Conservation (phyloP, 164 flowering plant genomes). For the Saururus chinensis region DNA sequence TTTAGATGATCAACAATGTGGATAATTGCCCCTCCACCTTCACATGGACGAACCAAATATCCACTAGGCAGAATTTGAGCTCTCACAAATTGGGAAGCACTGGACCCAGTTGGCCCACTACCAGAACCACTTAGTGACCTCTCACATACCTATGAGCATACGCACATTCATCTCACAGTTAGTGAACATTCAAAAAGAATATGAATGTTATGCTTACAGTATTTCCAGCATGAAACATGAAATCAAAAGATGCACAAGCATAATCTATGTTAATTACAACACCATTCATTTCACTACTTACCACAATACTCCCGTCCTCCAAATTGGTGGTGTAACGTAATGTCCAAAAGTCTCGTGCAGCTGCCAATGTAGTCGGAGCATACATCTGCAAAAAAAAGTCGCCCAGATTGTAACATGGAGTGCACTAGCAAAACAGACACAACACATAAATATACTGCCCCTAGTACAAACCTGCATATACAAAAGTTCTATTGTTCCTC, state of each 20-base stretch:
- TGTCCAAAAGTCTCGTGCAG: conserved; percentile 96
- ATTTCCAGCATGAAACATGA: not conserved
- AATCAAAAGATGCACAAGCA: not conserved
- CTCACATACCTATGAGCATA: conserved; percentile 61
- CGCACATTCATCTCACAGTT: not conserved
- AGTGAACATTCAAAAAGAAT: no score
- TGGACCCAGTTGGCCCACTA: conserved; percentile 57
- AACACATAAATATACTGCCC: not conserved
- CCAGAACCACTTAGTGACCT: conserved; percentile 86
- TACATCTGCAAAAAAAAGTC: conserved; percentile 40
- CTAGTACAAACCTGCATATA: conserved; percentile 64
- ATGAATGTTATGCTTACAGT: not conserved
- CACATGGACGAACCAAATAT: conserved; percentile 82
- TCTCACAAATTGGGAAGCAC: conserved; percentile 71
- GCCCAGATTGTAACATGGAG: not conserved
- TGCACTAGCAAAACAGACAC: not conserved
- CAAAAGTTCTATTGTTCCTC: conserved; percentile 81
- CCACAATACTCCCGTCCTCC: conserved; percentile 93
- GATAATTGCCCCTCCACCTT: conserved; percentile 90
- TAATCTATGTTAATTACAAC: not conserved
- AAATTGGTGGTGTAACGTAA: conserved; percentile 75
- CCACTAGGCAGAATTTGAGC: conserved; percentile 94
- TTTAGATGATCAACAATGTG: conserved; percentile 92
- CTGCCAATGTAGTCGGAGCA: conserved; percentile 90
- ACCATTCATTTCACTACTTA: conserved; percentile 17